A percentile compares a stretch with the other conserved stretches of the same genome.
Evolutionary conservation across 208 protist species (phyloP).

Genomic region (Leishmania gerbilli): DNA sequence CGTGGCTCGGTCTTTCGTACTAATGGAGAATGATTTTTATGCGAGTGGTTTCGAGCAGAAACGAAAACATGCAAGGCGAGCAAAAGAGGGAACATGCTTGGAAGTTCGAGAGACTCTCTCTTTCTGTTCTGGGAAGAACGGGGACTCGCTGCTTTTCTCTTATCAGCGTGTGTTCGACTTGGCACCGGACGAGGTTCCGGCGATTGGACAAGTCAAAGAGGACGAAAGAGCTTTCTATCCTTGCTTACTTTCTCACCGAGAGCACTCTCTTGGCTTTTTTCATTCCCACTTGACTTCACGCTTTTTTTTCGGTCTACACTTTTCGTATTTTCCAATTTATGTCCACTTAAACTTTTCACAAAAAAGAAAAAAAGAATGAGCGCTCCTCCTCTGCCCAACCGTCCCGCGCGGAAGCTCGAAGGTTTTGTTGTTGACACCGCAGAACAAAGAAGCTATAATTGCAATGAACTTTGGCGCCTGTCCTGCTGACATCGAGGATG

Average conservation of each 20-base stretch:
- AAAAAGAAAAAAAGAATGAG: background rate
- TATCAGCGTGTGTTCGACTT: background rate
- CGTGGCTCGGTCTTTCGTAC: background rate
- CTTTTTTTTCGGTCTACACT: background rate
- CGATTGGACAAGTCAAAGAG: background rate
- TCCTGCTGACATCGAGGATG: constrained; percentile 36
- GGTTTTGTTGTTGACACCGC: background rate
- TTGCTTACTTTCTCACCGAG: background rate
- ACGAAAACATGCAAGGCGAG: background rate
- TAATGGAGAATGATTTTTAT: background rate
- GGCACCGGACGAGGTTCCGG: background rate
- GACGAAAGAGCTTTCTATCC: background rate
- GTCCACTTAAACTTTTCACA: background rate
- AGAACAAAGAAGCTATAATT: background rate
- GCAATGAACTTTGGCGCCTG: constrained; percentile 32
- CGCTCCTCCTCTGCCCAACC: background rate
- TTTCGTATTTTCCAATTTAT: background rate
- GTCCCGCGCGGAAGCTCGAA: background rate
- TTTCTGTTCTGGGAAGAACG: background rate
- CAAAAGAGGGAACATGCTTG: background rate
- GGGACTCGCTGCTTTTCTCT: background rate
- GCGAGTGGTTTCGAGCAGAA: background rate
- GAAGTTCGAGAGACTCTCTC: background rate
- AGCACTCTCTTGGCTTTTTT: background rate
- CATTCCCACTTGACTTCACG: background rate